Percentiles rank a stretch among this genome's conserved stretches.
Evolutionary conservation across 495 filamentous ascomycete species (phyloP).

Genomic region (Neurospora tetrasperma): DNA sequence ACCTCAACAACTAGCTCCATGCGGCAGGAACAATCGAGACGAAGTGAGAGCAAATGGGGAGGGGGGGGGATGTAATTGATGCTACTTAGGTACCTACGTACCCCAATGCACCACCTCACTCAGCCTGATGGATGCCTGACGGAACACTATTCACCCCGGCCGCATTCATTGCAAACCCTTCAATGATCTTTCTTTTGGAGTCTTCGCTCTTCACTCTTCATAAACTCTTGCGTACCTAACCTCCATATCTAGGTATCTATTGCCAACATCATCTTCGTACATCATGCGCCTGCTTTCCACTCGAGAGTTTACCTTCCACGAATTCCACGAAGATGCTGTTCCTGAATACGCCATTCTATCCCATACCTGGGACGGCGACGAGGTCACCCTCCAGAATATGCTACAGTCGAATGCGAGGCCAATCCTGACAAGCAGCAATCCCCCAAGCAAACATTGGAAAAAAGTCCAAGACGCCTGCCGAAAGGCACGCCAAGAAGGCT

Average conservation of each 20-base stretch:
- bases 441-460: not conserved
- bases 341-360: slow-evolving; percentile 8
- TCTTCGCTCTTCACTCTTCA: not conserved
- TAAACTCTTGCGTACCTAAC: not conserved
- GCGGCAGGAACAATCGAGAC: too few relatives aligned
- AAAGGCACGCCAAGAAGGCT: slow-evolving; percentile 3
- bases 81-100: too few relatives aligned
- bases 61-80: too few relatives aligned
- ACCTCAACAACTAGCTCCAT: too few relatives aligned
- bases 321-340: not conserved
- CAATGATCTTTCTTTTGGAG: not conserved
- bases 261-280: not conserved
- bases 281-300: not conserved
- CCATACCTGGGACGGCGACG: slow-evolving; percentile 7
- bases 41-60: too few relatives aligned
- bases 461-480: slow-evolving; percentile 3
- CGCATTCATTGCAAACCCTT: not conserved
- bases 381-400: slow-evolving; percentile 2
- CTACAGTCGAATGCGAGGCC: not conserved
- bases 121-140: not conserved
- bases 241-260: too few relatives aligned
- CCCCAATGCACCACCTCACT: too few relatives aligned
- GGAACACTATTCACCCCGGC: not conserved
- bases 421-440: not conserved
- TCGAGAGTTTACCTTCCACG: not conserved